Evolutionary conservation across 805 yeast genomes (phyloP), one percentile per base, ranked within the genome.

Genomic region (Candida schatavii): DNA sequence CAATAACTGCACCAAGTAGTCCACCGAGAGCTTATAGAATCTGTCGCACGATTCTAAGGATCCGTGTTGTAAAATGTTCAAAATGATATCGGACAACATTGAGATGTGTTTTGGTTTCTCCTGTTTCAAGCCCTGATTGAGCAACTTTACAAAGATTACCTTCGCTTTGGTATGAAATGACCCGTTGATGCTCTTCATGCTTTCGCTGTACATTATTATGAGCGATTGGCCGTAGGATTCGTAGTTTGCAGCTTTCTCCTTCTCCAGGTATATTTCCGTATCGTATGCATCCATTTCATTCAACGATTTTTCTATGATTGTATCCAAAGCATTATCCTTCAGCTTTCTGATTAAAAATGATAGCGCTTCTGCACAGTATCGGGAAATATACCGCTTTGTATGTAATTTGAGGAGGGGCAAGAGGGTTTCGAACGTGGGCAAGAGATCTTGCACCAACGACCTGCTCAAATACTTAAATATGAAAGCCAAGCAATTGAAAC

Each of bases 351-450:
- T 68, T 43, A 91, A 67, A 52, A 85, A 93, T 0, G 97, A 86
- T 35, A 91, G 61, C 0, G 97, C 93, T 61, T 91, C 97, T 0
- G 97, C 89, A 17, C 95, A 81, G 54, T 91, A 93, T 46, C 95
- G 74, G 1, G 87, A 73, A 27, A 90, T 73, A 48, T 84, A 80
- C 21, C 78, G 78, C 50, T 82, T 84, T 42, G 72, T 72, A 3
- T 62, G 62, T 39, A 80, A 63, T 27, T 77, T 76, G 41, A 91
- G 66, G 18, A 88, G 61, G 0, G 95, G 90, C 26, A 79, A 61
- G 10, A 89, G 66, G 3, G 76, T 55, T 26, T 73, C 68, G 57
- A 85, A 87, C 0, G 97, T 88, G 6, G 88, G 85, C 14, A 72
- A 53, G 44, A 89, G 63, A 52, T 88, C 85, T 19, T 74, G 65